phyloP scores from a whole-genome alignment of 495 filamentous ascomycete species.

The Daldinia decipiens region DNA sequence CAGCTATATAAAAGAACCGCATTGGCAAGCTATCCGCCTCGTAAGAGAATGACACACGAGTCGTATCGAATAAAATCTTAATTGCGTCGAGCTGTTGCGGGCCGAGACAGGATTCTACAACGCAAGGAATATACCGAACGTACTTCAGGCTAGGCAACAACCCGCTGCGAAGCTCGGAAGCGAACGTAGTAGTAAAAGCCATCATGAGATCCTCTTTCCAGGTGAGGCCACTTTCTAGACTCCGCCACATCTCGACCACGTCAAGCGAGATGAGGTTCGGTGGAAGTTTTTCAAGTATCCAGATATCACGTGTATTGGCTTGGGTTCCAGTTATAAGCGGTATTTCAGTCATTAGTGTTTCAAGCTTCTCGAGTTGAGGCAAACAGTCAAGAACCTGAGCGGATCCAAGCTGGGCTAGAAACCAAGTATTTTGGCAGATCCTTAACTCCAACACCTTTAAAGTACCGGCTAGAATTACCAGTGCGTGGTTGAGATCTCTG shows the following conservation, averaged over 20 bases:
- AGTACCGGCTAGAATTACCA: constrained; percentile 3
- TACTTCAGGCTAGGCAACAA: background rate
- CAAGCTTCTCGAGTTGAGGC: constrained; percentile 1
- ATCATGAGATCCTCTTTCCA: background rate
- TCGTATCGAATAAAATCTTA: background rate
- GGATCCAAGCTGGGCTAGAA: constrained; percentile 5
- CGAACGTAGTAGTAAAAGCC: background rate
- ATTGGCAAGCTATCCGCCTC: background rate
- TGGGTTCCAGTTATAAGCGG: constrained; percentile 1
- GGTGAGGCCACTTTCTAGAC: background rate
- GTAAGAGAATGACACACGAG: background rate
- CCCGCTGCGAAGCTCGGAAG: fast-evolving
- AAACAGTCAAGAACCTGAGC: constrained; percentile 9
- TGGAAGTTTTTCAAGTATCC: background rate
- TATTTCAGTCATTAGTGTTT: constrained; percentile 20
- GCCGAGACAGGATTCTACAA: background rate
- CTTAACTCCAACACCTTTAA: constrained; percentile 28
- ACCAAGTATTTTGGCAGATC: constrained; percentile 1
- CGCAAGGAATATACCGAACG: background rate
- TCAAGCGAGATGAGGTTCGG: constrained; percentile 16
- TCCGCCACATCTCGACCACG: constrained; percentile 2
- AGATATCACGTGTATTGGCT: background rate
- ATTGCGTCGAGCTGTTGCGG: background rate
- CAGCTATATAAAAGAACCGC: background rate
- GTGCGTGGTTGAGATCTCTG: constrained; percentile 18